A percentile compares a stretch with the other conserved stretches of the same genome.
These are phyloP conservation scores for Coemansia sp. DNA, from an alignment of 192 early-diverging fungal genomes.

Conservation along the genomic window DNA sequence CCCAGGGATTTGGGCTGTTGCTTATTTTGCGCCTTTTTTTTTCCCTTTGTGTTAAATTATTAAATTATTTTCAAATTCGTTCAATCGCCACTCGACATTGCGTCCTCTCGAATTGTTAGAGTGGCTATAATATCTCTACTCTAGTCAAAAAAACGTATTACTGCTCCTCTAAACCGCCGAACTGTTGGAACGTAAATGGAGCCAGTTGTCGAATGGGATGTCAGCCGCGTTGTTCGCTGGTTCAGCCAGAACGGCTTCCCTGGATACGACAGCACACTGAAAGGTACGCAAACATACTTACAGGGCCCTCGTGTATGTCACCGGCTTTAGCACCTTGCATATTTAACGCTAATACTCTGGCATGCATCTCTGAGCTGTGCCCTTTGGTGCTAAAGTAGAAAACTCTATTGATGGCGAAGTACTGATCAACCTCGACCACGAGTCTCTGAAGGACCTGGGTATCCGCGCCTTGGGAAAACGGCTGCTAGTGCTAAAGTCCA, in stretches of 20 bases:
- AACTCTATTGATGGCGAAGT: conserved; percentile 90
- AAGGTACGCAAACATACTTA: conserved; percentile 17
- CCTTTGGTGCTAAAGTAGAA: conserved; percentile 49
- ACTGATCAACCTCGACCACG: conserved; percentile 87
- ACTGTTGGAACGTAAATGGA: conserved; percentile 28
- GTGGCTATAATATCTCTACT: background rate
- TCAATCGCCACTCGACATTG: background rate
- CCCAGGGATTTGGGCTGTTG: too few relatives aligned
- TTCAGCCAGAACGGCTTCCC: conserved; percentile 57
- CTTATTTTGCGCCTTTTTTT: background rate
- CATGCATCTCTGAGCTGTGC: background rate
- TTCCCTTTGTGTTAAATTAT: background rate
- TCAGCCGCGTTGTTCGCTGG: conserved; percentile 45
- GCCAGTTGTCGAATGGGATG: conserved; percentile 52
- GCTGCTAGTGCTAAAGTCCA: conserved; percentile 85
- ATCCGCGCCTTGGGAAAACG: conserved; percentile 86
- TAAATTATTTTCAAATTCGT: background rate
- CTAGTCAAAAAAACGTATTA: background rate
- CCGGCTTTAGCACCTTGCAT: background rate
- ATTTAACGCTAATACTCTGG: background rate
- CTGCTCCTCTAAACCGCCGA: background rate
- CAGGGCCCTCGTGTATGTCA: background rate
- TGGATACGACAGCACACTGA: conserved; percentile 48
- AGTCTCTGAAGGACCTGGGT: conserved; percentile 85
- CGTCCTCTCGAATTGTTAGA: background rate